Conservation (phyloP, 139 green algal genomes). For the Coelastrella sp. region DNA sequence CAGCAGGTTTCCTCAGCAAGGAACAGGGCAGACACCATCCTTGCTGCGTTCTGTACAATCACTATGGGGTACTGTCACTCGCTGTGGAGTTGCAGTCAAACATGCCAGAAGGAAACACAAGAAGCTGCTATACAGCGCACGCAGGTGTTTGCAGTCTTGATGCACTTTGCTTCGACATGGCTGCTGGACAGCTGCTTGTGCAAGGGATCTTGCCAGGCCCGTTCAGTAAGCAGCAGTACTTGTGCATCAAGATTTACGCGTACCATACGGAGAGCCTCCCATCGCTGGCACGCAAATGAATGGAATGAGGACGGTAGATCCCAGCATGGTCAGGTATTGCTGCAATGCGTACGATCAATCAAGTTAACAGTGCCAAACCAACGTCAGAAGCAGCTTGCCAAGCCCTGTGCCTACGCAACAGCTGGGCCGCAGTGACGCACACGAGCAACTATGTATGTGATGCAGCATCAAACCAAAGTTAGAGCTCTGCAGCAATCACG, state of each 20-base stretch:
- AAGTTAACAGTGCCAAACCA: neutral
- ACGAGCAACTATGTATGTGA: too few species aligned
- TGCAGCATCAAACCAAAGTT: too few species aligned
- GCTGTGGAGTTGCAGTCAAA: too few species aligned
- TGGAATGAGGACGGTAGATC: slow-evolving; percentile 72
- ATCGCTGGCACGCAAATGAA: slow-evolving; percentile 62
- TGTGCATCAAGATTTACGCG: neutral
- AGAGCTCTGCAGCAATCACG: neutral
- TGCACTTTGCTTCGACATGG: neutral
- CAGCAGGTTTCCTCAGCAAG: too few species aligned
- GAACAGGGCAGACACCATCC: neutral
- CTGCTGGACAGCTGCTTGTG: neutral
- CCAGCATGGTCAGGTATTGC: slow-evolving; percentile 78
- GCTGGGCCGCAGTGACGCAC: too few species aligned
- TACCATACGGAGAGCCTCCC: neutral
- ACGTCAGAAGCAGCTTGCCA: neutral
- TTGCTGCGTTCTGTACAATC: too few species aligned
- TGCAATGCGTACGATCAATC: slow-evolving; percentile 24
- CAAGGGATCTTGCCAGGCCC: neutral
- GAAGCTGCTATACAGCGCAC: neutral
- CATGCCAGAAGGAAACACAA: too few species aligned
- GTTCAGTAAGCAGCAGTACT: neutral
- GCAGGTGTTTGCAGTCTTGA: neutral
- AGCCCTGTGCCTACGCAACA: too few species aligned
- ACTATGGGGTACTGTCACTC: too few species aligned